Base-by-base conservation (phyloP, 805 yeast species). In the Starmerella potacharoeniae region DNA sequence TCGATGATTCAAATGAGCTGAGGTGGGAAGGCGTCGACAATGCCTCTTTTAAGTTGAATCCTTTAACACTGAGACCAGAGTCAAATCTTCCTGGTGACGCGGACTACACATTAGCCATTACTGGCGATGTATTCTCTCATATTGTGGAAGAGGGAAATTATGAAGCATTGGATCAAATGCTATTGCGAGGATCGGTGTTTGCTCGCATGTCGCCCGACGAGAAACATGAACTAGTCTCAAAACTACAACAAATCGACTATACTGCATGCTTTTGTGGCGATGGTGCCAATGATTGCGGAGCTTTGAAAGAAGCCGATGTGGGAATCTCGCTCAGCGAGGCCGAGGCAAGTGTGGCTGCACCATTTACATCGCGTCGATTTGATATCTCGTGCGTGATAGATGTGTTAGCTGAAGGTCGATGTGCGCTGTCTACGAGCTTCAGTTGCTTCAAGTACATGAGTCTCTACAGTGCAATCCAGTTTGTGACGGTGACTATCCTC, bases 121-220 rank as follows among this genome's bases (percentile, higher is more conserved):
- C 97, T 0, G 99, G 99, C 52, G 97, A 91, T 58, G 80, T 89
- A 2, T 93, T 93, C 73, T 79, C 95, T 56, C 80, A 79, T 62
- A 70, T 93, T 14, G 75, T 91, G 59, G 83, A 69, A 54, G 58
- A 59, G 36, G 74, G 73, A 2, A 59, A 80, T 3, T 79, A 76
- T 52, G 69, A 64, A 8, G 66, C 65, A 41, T 66, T 79, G 39
- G 73, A 77, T 48, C 66, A 78, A 77, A 76, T 93, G 67, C 74
- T 93, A 53, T 73, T 88, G 73, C 81, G 78, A 58, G 81, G 89
- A 55, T 78, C 82, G 46, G 79, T 93, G 4, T 93, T 83, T 72
- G 97, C 99, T 0, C 76, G 99, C 60, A 93, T 93, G 99, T 90
- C 97, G 0, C 99, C 99, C 0, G 98, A 95, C 69, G 99, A 93